Conservation (phyloP, 805 yeast genomes). For the Saccharomycopsis sp. region DNA sequence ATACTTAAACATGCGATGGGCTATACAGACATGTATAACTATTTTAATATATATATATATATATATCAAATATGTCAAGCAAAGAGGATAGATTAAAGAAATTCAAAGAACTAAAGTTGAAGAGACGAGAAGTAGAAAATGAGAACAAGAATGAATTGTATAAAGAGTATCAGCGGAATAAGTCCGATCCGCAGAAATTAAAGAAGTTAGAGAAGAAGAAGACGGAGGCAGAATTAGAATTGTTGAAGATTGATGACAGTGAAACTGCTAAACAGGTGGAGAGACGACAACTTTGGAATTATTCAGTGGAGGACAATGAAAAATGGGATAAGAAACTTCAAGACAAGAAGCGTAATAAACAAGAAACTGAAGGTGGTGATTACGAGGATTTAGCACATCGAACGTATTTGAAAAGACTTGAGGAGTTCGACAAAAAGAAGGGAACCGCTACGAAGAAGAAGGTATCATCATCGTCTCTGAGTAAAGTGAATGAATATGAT, state of each 20-base stretch:
- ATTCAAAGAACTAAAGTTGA: slow-evolving; percentile 6
- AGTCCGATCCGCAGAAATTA: neutral
- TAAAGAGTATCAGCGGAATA: slow-evolving; percentile 14
- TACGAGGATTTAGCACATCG: slow-evolving; percentile 50
- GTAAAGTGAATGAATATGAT: slow-evolving; percentile 22
- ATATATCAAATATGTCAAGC: no score
- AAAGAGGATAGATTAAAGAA: slow-evolving; percentile 7
- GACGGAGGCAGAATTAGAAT: slow-evolving; percentile 8
- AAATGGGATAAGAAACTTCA: slow-evolving; percentile 46
- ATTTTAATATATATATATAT: no score
- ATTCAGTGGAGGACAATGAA: slow-evolving; percentile 59
- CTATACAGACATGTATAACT: no score
- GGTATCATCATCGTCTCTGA: slow-evolving; percentile 18
- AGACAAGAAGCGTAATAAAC: slow-evolving; percentile 26
- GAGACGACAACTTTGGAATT: slow-evolving; percentile 42
- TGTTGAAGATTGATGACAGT: slow-evolving; percentile 6
- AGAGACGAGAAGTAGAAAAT: slow-evolving; percentile 6
- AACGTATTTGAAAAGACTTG: slow-evolving; percentile 49
- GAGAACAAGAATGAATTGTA: slow-evolving; percentile 14
- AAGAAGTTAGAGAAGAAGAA: slow-evolving; percentile 2
- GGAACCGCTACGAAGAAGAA: slow-evolving; percentile 21
- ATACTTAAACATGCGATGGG: neutral
- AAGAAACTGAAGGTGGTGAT: slow-evolving; percentile 39
- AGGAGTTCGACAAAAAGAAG: slow-evolving; percentile 33
- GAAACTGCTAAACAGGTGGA: slow-evolving; percentile 36